phyloP scores from a whole-genome alignment of 768 basidiomycete genomes.

The Leccinum ochraceum region DNA sequence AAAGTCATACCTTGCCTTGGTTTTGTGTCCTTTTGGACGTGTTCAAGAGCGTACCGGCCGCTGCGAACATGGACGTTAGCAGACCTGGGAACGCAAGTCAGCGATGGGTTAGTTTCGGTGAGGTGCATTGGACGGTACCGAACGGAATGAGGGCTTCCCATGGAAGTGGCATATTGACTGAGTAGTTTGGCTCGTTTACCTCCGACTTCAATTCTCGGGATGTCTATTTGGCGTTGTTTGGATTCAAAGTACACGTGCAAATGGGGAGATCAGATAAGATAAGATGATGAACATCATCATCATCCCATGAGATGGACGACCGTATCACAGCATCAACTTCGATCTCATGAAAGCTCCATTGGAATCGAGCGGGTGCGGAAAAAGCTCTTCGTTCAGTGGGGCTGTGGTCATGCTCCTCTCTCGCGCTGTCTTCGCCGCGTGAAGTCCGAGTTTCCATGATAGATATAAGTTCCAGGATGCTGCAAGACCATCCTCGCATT shows the following conservation, averaged over 20 bases:
- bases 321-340: no score
- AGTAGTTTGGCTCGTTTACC: neutral
- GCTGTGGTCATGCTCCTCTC: neutral
- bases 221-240: slow-evolving; percentile 26
- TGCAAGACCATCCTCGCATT: neutral
- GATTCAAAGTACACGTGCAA: neutral
- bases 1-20: slow-evolving; percentile 74
- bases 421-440: neutral
- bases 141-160: slow-evolving; percentile 98
- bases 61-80: slow-evolving; percentile 84
- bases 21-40: slow-evolving; percentile 79
- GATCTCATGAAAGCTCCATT: neutral
- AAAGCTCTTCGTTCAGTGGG: neutral
- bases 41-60: slow-evolving; percentile 85
- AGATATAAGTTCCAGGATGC: slow-evolving; percentile 5
- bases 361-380: neutral
- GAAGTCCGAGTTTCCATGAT: neutral
- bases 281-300: no score
- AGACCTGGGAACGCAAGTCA: slow-evolving; percentile 53
- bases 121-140: slow-evolving; percentile 44
- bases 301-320: no score
- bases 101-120: neutral
- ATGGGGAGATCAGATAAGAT: slow-evolving; percentile 1
- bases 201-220: neutral
- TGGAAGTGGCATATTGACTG: slow-evolving; percentile 83